phyloP scores from a whole-genome alignment of 2,329 filamentous ascomycete genomes.

The Aaosphaeria pasadenensis region DNA sequence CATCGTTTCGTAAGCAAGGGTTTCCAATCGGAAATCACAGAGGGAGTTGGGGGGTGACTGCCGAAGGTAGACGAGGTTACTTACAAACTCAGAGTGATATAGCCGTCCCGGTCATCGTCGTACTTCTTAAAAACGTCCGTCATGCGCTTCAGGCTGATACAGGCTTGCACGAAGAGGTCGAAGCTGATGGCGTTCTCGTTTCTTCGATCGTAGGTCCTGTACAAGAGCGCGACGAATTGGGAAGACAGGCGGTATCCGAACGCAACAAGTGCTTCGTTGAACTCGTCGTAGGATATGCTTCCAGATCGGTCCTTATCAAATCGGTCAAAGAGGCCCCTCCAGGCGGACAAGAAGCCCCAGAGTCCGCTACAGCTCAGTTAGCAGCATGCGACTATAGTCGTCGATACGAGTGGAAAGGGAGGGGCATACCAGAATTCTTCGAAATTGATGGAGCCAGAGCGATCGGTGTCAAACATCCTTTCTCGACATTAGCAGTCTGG shows the following conservation, averaged over 20 bases:
- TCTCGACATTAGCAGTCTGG: background rate
- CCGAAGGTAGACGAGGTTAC: conserved; percentile 16
- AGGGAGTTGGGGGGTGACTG: background rate
- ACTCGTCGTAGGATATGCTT: conserved; percentile 82
- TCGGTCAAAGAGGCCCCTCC: conserved; percentile 90
- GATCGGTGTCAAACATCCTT: conserved; percentile 94
- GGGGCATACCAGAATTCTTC: conserved; percentile 75
- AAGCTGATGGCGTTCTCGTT: conserved; percentile 58
- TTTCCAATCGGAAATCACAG: background rate
- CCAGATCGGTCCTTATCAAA: conserved; percentile 87
- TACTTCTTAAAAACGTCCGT: conserved; percentile 99
- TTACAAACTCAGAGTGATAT: conserved; percentile 59
- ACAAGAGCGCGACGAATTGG: conserved; percentile 79
- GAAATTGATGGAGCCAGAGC: conserved; percentile 84
- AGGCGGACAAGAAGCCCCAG: conserved; percentile 93
- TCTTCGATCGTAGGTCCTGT: conserved; percentile 74
- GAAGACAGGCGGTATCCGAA: conserved; percentile 91
- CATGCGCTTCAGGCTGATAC: conserved; percentile 96
- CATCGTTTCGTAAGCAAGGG: conserved; percentile 3
- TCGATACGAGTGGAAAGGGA: background rate
- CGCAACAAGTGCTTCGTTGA: conserved; percentile 80
- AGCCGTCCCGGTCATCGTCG: conserved; percentile 93
- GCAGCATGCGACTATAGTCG: background rate
- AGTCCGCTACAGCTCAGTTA: conserved; percentile 56
- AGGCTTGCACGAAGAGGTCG: conserved; percentile 95